Evolutionary conservation across 257 asterid genomes (phyloP).

Genomic region (Nicotiana benthamiana): DNA sequence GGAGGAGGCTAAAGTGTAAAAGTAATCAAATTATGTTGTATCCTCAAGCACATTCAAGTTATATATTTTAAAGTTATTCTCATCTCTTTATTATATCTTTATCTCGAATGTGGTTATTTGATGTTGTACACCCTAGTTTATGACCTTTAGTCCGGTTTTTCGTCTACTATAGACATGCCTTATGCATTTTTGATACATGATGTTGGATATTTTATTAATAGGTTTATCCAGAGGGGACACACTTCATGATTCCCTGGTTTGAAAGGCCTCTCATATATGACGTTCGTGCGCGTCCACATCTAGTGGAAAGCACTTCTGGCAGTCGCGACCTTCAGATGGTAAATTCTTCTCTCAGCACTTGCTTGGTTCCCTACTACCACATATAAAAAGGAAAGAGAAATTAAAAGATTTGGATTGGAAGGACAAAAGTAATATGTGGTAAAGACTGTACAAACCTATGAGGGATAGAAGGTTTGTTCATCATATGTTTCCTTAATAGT

Average conservation of each 20-base stretch:
- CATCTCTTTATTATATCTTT: not conserved
- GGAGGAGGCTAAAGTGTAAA: not conserved
- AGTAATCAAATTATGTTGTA: not conserved
- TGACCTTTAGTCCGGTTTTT: not conserved
- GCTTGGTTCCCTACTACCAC: not conserved
- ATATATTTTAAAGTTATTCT: not conserved
- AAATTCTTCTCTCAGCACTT: not conserved
- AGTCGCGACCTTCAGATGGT: conserved; percentile 99
- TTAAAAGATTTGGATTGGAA: not conserved
- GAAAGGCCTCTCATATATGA: conserved; percentile 86
- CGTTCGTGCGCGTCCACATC: conserved; percentile 84
- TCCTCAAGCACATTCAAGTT: not conserved
- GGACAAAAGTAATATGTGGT: not conserved
- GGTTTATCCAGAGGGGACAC: conserved; percentile 98
- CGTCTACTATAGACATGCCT: not conserved
- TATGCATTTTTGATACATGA: not conserved
- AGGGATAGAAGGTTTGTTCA: not conserved
- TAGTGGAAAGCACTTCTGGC: conserved; percentile 93
- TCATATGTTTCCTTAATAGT: not conserved
- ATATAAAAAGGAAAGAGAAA: not conserved
- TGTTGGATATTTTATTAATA: conserved; percentile 13
- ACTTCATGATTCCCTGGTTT: conserved; percentile 85
- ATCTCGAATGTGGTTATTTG: not conserved
- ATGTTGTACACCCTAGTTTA: not conserved
- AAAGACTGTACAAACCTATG: not conserved